Conservation (phyloP, 306 rosid species). For the Medicago lupulina region DNA sequence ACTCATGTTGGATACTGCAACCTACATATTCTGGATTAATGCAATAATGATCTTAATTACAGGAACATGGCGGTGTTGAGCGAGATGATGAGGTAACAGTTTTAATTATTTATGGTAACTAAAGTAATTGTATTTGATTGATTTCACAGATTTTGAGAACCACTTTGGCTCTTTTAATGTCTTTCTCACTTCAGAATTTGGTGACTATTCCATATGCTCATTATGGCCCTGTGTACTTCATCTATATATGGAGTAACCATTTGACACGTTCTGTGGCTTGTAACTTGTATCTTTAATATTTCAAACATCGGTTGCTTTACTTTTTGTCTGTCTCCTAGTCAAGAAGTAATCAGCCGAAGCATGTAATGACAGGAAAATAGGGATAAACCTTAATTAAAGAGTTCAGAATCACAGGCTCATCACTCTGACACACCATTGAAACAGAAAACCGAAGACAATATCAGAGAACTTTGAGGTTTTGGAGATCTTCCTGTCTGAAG, state of each 20-base stretch:
- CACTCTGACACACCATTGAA: too few relatives aligned
- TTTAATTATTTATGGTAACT: constrained; percentile 30
- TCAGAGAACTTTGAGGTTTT: too few relatives aligned
- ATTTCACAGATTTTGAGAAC: too few relatives aligned
- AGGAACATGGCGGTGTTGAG: constrained; percentile 75
- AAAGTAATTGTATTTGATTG: constrained; percentile 33
- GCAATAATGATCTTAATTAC: constrained; percentile 44
- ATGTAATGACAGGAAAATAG: too few relatives aligned
- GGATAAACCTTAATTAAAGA: background rate
- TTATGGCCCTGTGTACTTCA: constrained; percentile 19
- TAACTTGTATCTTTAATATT: constrained; percentile 19
- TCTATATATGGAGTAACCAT: constrained; percentile 19
- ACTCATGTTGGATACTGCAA: too few relatives aligned
- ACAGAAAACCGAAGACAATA: too few relatives aligned
- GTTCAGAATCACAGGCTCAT: background rate
- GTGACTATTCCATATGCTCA: too few relatives aligned
- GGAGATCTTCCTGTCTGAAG: too few relatives aligned
- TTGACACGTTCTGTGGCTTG: constrained; percentile 25
- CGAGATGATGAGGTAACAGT: constrained; percentile 88
- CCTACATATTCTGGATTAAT: constrained; percentile 33
- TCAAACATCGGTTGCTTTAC: constrained; percentile 12
- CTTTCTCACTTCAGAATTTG: too few relatives aligned
- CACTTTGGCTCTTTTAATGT: too few relatives aligned
- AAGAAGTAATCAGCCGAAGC: too few relatives aligned
- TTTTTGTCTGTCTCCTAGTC: background rate